Conservation (phyloP, 192 early-diverging fungal genomes). For the Gryganskiella cystojenkinii region DNA sequence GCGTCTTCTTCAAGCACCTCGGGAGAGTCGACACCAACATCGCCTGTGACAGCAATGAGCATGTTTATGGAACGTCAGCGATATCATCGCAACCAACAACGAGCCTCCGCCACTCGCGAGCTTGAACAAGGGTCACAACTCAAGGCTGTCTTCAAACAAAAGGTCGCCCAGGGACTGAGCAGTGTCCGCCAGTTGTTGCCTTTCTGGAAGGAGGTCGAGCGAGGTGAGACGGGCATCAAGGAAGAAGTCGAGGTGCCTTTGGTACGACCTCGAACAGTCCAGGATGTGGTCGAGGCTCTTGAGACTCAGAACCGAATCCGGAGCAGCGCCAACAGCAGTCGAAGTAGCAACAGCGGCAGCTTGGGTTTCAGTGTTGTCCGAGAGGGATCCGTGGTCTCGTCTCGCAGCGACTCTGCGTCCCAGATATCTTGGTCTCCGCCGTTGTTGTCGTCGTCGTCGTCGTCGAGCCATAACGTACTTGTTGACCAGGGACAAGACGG, state of each 20-base stretch:
- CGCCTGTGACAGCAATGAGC: too few species aligned
- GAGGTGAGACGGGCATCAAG: constrained; percentile 21
- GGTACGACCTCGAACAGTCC: constrained; percentile 14
- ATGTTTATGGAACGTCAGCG: constrained; percentile 20
- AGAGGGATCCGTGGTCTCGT: constrained; percentile 12
- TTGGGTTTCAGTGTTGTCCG: not conserved
- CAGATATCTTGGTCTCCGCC: too few species aligned
- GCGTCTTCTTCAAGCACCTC: too few species aligned
- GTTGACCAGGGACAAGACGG: too few species aligned
- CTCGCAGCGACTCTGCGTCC: too few species aligned
- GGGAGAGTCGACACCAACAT: too few species aligned
- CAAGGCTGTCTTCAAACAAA: constrained; percentile 41
- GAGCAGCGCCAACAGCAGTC: too few species aligned
- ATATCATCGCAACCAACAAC: constrained; percentile 9
- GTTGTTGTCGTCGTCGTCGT: too few species aligned
- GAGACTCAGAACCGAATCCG: constrained; percentile 21
- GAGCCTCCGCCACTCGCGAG: too few species aligned
- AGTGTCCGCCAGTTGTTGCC: constrained; percentile 35
- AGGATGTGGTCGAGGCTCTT: constrained; percentile 29
- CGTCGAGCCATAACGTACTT: too few species aligned
- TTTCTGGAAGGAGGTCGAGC: constrained; percentile 47
- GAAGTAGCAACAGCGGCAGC: not conserved
- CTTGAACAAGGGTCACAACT: constrained; percentile 27
- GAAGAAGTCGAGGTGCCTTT: constrained; percentile 32
- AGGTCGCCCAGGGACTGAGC: constrained; percentile 21